A percentile compares a stretch with the other conserved stretches of the same genome.
Evolutionary conservation across 129 eudicot species (phyloP).

Genomic region (Solidago caesia): DNA sequence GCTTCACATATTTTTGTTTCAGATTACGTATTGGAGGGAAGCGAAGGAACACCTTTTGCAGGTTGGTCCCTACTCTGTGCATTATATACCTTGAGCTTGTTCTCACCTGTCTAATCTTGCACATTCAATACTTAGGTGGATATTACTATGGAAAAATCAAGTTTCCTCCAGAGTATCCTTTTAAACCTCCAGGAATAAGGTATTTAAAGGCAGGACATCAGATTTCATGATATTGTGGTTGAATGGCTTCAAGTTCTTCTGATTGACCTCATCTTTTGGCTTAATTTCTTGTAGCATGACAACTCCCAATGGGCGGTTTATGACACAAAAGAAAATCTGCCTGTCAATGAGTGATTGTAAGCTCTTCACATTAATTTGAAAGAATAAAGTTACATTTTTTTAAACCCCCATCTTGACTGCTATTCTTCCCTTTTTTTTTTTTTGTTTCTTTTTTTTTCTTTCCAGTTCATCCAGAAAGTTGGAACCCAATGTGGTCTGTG

Average conservation of each 20-base stretch:
- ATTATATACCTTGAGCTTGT: background rate
- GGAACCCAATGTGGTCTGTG: conserved; percentile 99
- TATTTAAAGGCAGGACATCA: conserved; percentile 18
- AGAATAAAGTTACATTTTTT: background rate
- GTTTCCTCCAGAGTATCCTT: conserved; percentile 95
- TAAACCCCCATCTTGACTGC: conserved; percentile 1
- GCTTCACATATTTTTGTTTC: conserved; percentile 22
- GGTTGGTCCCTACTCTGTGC: conserved; percentile 41
- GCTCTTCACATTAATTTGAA: conserved; percentile 31
- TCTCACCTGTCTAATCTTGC: background rate
- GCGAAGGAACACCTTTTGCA: conserved; percentile 96
- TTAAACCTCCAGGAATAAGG: conserved; percentile 97
- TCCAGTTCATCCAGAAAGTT: conserved; percentile 95
- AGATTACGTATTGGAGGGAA: conserved; percentile 98
- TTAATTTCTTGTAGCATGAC: conserved; percentile 68
- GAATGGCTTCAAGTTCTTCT: conserved; percentile 7
- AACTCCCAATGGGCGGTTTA: conserved; percentile 96
- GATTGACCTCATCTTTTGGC: conserved; percentile 1
- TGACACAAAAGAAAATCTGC: conserved; percentile 89
- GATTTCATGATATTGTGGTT: conserved; percentile 1
- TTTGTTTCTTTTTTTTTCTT: conserved; percentile 6
- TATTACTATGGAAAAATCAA: conserved; percentile 94
- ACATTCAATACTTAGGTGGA: conserved; percentile 61
- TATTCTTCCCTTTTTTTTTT: too few relatives aligned
- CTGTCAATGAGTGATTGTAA: conserved; percentile 97